Evolutionary conservation across 208 protist species (phyloP).

Genomic region (Tritrichomonas foetus): DNA sequence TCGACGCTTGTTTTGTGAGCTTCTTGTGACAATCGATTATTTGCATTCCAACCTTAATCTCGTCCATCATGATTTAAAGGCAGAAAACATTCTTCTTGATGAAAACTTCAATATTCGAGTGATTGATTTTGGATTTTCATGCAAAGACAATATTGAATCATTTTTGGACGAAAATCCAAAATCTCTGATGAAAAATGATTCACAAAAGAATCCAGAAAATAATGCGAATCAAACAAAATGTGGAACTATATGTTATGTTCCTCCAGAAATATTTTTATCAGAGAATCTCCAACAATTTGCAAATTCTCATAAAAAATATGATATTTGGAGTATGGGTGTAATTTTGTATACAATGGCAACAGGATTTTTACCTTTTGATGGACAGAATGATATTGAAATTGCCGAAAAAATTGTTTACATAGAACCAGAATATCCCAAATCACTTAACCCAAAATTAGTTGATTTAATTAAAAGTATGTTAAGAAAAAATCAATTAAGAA

Average conservation of each 20-base stretch:
- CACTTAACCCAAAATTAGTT: background rate
- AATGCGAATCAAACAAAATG: background rate
- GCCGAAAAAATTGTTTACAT: background rate
- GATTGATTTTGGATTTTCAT: slow-evolving; percentile 29
- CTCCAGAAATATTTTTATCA: background rate
- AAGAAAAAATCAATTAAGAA: background rate
- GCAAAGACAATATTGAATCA: too few species aligned
- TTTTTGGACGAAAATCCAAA: too few species aligned
- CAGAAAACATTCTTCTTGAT: slow-evolving; percentile 20
- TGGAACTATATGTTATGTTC: background rate
- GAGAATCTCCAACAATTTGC: background rate
- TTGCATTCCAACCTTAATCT: background rate
- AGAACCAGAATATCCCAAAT: background rate
- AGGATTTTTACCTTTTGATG: background rate
- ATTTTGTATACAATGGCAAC: background rate
- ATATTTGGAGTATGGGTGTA: background rate
- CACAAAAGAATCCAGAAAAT: background rate
- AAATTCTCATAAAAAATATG: background rate
- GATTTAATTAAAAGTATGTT: background rate
- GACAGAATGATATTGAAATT: background rate
- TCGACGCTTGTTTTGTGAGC: background rate
- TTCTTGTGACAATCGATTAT: background rate
- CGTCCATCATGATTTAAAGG: background rate
- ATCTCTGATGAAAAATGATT: too few species aligned
- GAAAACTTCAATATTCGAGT: background rate